Base-by-base conservation (phyloP, 441 rosid species). In the Breynia disticha region DNA sequence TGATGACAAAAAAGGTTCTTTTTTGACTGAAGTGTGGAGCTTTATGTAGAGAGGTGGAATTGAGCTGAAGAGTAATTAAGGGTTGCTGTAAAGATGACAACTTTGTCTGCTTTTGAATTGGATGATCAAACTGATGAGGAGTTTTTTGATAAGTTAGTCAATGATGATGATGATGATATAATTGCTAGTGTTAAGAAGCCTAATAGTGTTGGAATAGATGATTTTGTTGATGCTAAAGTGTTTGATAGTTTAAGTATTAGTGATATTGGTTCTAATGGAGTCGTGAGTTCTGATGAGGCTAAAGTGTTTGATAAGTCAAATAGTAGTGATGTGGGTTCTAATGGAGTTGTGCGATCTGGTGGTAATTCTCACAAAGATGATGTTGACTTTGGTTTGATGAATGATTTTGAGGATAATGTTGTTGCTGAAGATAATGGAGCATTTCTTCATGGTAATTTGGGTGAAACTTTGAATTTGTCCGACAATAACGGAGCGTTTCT, bases 71-170 rank as follows among this genome's bases (percentile, higher is more conserved):
- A 24, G 32, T 24, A 24, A 24, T 24, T 24, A 24, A 24, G 72
- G 55, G 46, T 57, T 61, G 14, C 24, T 22, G 43, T 56, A 12
- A 20, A 38, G 58, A 78, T 86, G 95, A 86, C 81, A 90, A 86
- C 81, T 71, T 79, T 81, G 77, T 67, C 79, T 78, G 72, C 83
- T 35, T 78, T 78, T 18, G 71, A 65, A 4, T 47, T 14, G 63
- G 95, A 86, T 76, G 95, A 86, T 79, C 84, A 80, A 70, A 83
- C 85, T 39, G 95, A 83, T 38, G 91, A 79, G 75, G 95, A 86
- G 72, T 86, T 81, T 71, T 83, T 86, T 65, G 83, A 78, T 50
- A 65, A 66, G 39, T 61, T 78, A 63, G 80, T 75, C 12, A 55
- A 67, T 16, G 79, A 72, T 52, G 76, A 74, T 32, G 59, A 60